Base-by-base conservation (phyloP, 139 green algal species). In the Auxenochlorella pyrenoidosa region DNA sequence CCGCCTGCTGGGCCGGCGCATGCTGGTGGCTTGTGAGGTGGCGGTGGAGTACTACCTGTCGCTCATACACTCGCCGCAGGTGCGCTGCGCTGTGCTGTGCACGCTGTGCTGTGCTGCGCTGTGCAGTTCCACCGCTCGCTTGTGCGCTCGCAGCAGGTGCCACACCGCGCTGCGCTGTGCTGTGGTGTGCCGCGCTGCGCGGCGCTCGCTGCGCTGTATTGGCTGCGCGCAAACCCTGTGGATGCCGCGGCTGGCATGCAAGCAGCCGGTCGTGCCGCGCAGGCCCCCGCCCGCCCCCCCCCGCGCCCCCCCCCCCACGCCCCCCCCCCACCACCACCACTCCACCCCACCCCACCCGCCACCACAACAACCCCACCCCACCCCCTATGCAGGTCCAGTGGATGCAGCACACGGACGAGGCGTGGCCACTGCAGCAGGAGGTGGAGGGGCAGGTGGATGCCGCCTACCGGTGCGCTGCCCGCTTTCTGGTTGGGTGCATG, bases 101-200 rank as follows among this genome's bases (percentile, higher is more conserved):
- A 6, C 18, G 28, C 26, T 18, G 22, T 21, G 38, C 5, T 54
- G 40, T 79, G 71, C 40, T 51, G 34, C 6, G 36, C 60, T 70
- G 90, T 96, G 44, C 95, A 98, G 91, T 95, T 97, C 87, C 95
- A 95, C 92, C 91, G 96, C 5, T 84, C 82, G 0, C 92, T 98
- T 30, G 93, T 92, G 15, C 90, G 90, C 78, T 92, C 86, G 0
- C 91, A 94, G 19, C 94, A 97, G 85, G 79, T 58, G 34, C 2
- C n/a, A n/a, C n/a, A n/a, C n/a, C n/a, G n/a, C n/a, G 28, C 26
- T 18, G 22, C 40, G 38, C 5, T 54, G 40, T 79, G 71, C 40
- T 51, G 34, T 24, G 36, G n/a, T n/a, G n/a, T n/a, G n/a, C n/a
- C n/a, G n/a, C n/a, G n/a, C n/a, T n/a, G n/a, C n/a, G n/a, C n/a